Percentiles rank a stretch among this genome's conserved stretches.
Conservation (phyloP, 2,329 filamentous ascomycete species). For the Mollisiaceae sp. region DNA sequence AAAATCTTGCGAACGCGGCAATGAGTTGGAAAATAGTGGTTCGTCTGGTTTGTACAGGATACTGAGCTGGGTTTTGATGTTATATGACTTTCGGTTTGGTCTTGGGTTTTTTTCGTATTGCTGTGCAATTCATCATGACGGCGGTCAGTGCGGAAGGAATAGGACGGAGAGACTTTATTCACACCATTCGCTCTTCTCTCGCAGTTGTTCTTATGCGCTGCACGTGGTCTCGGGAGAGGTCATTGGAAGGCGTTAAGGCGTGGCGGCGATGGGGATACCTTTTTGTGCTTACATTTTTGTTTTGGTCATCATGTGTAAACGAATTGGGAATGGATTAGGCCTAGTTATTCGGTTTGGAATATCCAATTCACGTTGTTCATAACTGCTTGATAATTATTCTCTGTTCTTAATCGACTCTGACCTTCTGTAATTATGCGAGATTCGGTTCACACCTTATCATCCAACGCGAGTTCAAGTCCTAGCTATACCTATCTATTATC, state of each 20-base stretch:
- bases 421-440: background rate
- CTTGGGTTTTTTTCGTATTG: constrained; percentile 21
- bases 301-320: constrained; percentile 13
- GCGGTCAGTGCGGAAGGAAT: background rate
- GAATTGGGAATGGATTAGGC: constrained; percentile 4
- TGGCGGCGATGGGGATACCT: constrained; percentile 34
- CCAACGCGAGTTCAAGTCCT: too few relatives aligned
- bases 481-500: too few relatives aligned
- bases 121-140: constrained; percentile 15
- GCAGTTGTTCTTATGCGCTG: constrained; percentile 36
- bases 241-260: constrained; percentile 39
- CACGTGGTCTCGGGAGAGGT: constrained; percentile 37
- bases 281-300: constrained; percentile 25
- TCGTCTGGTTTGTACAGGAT: constrained; percentile 20
- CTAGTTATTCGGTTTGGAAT: constrained; percentile 16
- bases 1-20: background rate
- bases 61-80: constrained; percentile 13
- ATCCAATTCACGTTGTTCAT: constrained; percentile 24
- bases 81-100: constrained; percentile 12
- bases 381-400: background rate
- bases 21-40: constrained; percentile 8
- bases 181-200: constrained; percentile 33
- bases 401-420: background rate
- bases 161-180: constrained; percentile 24
- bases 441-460: too few relatives aligned